Base-by-base conservation (phyloP, 306 rosid species). In the Vicia faba region DNA sequence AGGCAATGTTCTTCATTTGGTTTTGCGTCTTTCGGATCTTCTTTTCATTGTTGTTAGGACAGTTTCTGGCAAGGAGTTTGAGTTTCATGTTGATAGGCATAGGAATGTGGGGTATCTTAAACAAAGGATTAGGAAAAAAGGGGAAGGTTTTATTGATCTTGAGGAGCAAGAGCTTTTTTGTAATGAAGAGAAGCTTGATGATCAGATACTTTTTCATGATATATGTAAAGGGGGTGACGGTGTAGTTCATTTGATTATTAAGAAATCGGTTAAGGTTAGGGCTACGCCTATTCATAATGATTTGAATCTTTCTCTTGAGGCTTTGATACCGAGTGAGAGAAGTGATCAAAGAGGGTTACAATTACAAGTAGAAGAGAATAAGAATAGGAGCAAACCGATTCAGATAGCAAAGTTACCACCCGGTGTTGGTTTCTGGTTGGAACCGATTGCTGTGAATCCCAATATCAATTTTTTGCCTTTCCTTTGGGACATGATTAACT, bases 91-190 rank as follows among this genome's bases (percentile, higher is more conserved):
- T 23, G 89, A 80, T 50, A 49, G 89, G 11, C 73, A 71, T 68
- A 55, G 84, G 26, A 84, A 82, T 56, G 89, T 87, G 0, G 84
- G 86, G 62, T 83, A 87, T 53, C 63, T 87, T 5, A 87, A 84
- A 82, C 86, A 84, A 64, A 63, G 73, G 7, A 76, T 87, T 61
- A 54, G 33, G 25, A 87, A 74, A 46, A 35, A 76, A 6, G 80
- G 72, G 61, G 80, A 71, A 44, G 80, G 78, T 68, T 80, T 80
- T 5, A 19, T 65, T 76, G 88, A 84, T 65, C 78, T 64, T 26
- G 88, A 82, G 81, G 83, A 80, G 7, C 83, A 87, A 67, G 93
- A 84, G 50, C 78, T 87, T 62, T 84, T 84, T 64, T 82, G 84
- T 67, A 61, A 87, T 40, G 86, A 84, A 18, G 83, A 82, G 71